phyloP scores from a whole-genome alignment of 73 alveolate genomes.

The Paramecium biaurelia region DNA sequence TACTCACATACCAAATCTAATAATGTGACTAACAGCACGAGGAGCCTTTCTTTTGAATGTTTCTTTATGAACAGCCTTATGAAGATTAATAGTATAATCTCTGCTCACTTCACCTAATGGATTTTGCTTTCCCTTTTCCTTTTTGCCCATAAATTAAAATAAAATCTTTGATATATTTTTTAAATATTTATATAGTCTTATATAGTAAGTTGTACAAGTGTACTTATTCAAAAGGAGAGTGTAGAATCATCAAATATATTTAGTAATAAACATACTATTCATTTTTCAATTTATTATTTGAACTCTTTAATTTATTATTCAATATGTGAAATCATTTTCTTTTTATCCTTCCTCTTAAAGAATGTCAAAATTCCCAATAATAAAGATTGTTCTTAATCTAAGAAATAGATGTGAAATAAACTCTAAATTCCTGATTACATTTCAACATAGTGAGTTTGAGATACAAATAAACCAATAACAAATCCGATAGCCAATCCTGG shows the following conservation, averaged over 20 bases:
- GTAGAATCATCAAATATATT: not conserved
- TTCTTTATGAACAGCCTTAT: constrained; percentile 88
- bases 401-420: not conserved
- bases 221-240: too few relatives aligned
- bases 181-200: not conserved
- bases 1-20: constrained; percentile 65
- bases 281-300: not conserved
- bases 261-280: not conserved
- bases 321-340: not conserved
- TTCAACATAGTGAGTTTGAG: not conserved
- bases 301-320: not conserved
- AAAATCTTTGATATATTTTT: not conserved
- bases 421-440: not conserved
- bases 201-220: not conserved
- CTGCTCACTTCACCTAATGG: constrained; percentile 78
- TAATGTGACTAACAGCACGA: constrained; percentile 87
- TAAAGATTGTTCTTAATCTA: not conserved
- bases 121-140: constrained; percentile 57
- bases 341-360: not conserved
- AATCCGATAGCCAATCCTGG: not conserved
- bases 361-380: not conserved
- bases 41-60: constrained; percentile 95
- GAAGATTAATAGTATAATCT: constrained; percentile 90
- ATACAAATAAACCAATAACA: not conserved
- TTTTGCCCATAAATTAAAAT: constrained; percentile 29